These are phyloP conservation scores for Umbellularia californica DNA, from an alignment of 164 flowering plant genomes.

Conservation along the genomic window DNA sequence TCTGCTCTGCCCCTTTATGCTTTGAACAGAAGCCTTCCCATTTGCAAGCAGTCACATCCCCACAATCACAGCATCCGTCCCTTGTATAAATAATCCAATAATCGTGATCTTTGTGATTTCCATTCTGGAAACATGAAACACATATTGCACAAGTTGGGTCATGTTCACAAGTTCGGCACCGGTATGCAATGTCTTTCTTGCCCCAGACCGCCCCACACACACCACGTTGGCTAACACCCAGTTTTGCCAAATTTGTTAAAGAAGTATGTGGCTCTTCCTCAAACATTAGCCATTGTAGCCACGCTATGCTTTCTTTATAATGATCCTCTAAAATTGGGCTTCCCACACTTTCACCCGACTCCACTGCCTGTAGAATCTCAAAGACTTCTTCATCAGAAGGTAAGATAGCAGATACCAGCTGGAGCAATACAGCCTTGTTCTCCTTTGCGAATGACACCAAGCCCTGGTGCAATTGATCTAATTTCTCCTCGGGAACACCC, in stretches of 20 bases:
- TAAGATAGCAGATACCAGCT: constrained; percentile 57
- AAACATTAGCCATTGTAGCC: constrained; percentile 98
- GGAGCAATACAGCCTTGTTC: constrained; percentile 30
- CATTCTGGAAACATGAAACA: constrained; percentile 94
- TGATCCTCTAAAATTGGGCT: constrained; percentile 27
- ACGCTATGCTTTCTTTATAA: constrained; percentile 56
- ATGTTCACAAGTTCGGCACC: constrained; percentile 83
- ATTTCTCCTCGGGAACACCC: constrained; percentile 54
- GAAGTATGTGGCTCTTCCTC: constrained; percentile 51
- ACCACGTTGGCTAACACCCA: constrained; percentile 63
- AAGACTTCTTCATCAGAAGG: constrained; percentile 50
- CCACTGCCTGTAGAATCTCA: constrained; percentile 18
- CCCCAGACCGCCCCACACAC: constrained; percentile 99
- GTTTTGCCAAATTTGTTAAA: constrained; percentile 39
- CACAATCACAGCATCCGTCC: constrained; percentile 99
- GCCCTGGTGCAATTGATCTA: constrained; percentile 36
- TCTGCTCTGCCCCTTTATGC: constrained; percentile 92
- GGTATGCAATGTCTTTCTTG: constrained; percentile 71
- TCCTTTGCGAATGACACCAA: constrained; percentile 48
- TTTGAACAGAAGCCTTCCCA: constrained; percentile 91
- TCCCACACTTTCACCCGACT: constrained; percentile 12
- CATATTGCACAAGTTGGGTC: constrained; percentile 99
- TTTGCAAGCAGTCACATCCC: constrained; percentile 97
- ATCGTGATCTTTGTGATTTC: constrained; percentile 86
- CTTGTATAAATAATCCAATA: constrained; percentile 80